A percentile compares a stretch with the other conserved stretches of the same genome.
Evolutionary conservation across 495 filamentous ascomycete genomes (phyloP).

Genomic region (Cercophora scortea): DNA sequence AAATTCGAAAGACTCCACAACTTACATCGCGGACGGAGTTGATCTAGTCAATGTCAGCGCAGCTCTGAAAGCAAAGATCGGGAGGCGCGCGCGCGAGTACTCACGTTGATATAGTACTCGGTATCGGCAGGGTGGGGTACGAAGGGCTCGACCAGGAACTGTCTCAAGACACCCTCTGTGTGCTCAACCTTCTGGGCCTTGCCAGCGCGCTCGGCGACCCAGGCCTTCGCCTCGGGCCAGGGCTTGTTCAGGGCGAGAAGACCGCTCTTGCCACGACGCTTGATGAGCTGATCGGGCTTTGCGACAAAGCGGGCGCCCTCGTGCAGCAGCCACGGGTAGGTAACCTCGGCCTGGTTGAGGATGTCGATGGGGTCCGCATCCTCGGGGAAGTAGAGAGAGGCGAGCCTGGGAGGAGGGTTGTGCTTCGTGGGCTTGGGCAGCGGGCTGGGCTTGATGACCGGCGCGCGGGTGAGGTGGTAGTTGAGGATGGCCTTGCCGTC

Average conservation of each 20-base stretch:
- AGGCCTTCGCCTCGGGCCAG: conserved; percentile 85
- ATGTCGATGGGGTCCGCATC: conserved; percentile 73
- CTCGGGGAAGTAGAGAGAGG: conserved; percentile 87
- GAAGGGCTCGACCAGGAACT: conserved; percentile 98
- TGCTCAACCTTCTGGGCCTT: conserved; percentile 92
- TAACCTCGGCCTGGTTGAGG: conserved; percentile 90
- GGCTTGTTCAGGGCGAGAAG: conserved; percentile 95
- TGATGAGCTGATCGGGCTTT: conserved; percentile 99
- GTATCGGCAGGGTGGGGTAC: conserved; percentile 87
- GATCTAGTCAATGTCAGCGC: conserved; percentile 23
- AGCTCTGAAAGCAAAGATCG: conserved; percentile 18
- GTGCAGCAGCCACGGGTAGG: conserved; percentile 87
- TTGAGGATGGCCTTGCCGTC: conserved; percentile 99
- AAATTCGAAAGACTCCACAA: conserved; percentile 3
- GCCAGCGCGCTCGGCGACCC: conserved; percentile 85
- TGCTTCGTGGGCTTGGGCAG: conserved; percentile 78
- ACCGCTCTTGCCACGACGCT: conserved; percentile 97
- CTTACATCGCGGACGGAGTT: conserved; percentile 33
- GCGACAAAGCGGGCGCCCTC: conserved; percentile 87
- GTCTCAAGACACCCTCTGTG: conserved; percentile 76
- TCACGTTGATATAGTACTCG: conserved; percentile 93
- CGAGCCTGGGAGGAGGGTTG: conserved; percentile 86
- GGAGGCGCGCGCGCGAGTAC: not conserved
- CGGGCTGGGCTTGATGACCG: conserved; percentile 95
- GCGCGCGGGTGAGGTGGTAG: conserved; percentile 98